These are phyloP conservation scores for Penicillium sp. DNA, from an alignment of 2,329 filamentous ascomycete genomes.

Conservation along the genomic window DNA sequence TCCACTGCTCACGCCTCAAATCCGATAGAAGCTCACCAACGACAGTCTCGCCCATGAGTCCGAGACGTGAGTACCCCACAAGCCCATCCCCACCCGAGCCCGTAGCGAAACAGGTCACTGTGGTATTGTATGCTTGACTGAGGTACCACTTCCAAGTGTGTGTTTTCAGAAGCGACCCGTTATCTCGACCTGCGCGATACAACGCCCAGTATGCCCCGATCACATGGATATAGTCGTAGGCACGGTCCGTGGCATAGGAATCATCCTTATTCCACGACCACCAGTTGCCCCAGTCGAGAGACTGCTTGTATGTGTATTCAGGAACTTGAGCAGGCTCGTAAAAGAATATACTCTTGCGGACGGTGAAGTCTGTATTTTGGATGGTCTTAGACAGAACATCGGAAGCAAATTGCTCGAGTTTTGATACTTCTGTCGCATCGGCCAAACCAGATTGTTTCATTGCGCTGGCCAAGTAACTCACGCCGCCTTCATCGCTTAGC, in stretches of 20 bases:
- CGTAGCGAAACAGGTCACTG: conserved; percentile 9
- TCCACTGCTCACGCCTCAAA: conserved; percentile 37
- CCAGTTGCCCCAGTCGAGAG: not conserved
- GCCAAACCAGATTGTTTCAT: not conserved
- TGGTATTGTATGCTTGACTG: not conserved
- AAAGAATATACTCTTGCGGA: not conserved
- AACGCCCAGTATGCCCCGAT: conserved; percentile 57
- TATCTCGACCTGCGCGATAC: conserved; percentile 54
- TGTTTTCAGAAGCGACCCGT: conserved; percentile 35
- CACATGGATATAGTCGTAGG: conserved; percentile 61
- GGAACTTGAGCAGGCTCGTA: not conserved
- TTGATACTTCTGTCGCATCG: not conserved
- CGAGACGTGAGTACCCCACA: conserved; percentile 16
- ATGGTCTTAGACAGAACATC: not conserved
- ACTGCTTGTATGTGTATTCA: not conserved
- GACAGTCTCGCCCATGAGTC: conserved; percentile 59
- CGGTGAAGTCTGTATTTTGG: not conserved
- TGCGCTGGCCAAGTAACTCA: not conserved
- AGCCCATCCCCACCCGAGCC: conserved; percentile 45
- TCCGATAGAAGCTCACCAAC: conserved; percentile 18
- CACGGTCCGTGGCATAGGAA: conserved; percentile 49
- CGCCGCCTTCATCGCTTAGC: not conserved
- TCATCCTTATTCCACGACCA: not conserved
- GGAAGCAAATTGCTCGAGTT: not conserved
- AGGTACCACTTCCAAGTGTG: not conserved